These are phyloP conservation scores for Coemansia sp. DNA, from an alignment of 192 early-diverging fungal species.

Conservation along the genomic window DNA sequence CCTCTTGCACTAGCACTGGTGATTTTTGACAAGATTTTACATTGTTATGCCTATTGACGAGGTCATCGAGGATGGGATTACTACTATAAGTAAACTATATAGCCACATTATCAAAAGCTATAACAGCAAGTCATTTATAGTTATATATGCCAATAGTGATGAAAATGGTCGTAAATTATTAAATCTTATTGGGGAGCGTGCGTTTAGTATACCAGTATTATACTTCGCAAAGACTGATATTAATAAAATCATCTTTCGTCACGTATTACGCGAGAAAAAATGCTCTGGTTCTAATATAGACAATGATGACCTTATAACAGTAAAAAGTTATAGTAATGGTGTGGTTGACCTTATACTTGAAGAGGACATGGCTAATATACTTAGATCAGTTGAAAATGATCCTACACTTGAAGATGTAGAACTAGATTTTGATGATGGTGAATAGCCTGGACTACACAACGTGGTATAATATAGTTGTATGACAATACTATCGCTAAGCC, in stretches of 20 bases:
- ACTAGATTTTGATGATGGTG: too few relatives aligned
- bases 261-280: background rate
- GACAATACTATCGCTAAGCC: too few relatives aligned
- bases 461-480: too few relatives aligned
- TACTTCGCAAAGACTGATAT: background rate
- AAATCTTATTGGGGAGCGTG: background rate
- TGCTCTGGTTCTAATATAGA: background rate
- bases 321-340: background rate
- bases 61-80: background rate
- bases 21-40: background rate
- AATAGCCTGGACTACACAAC: too few relatives aligned
- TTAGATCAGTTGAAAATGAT: background rate
- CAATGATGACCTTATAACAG: background rate
- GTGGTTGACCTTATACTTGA: background rate
- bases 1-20: background rate
- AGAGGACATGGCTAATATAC: background rate
- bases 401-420: too few relatives aligned
- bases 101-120: background rate
- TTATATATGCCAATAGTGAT: background rate
- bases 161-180: background rate
- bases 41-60: background rate
- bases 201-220: background rate
- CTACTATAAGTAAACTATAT: background rate
- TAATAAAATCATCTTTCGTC: background rate
- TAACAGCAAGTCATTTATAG: background rate